phyloP scores from a whole-genome alignment of 306 rosid genomes.

The Acmispon strigosus region DNA sequence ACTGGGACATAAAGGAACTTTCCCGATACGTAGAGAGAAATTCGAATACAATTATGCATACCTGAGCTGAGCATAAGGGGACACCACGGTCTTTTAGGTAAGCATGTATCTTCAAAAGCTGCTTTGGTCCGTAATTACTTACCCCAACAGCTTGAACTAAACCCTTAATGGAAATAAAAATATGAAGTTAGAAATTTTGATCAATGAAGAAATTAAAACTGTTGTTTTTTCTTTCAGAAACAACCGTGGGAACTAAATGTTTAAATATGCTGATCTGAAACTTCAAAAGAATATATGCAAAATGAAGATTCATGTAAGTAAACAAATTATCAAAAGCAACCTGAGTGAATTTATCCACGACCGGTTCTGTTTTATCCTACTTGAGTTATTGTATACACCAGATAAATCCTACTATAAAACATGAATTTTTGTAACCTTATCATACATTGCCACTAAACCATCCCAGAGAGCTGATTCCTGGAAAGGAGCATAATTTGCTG shows the following conservation, averaged over 20 bases:
- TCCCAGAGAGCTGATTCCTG: conserved; percentile 93
- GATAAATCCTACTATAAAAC: conserved; percentile 11
- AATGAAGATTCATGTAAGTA: neutral
- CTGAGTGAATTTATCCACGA: neutral
- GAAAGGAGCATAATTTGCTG: conserved; percentile 88
- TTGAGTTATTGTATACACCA: neutral
- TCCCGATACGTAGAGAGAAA: neutral
- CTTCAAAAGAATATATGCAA: neutral
- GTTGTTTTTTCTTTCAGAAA: neutral
- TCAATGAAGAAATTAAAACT: neutral
- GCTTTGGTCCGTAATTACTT: conserved; percentile 94
- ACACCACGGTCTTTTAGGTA: conserved; percentile 79
- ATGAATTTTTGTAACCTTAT: conserved; percentile 58
- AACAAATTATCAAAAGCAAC: conserved; percentile 4
- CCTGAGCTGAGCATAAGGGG: conserved; percentile 92
- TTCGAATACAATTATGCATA: neutral
- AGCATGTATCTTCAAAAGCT: conserved; percentile 72
- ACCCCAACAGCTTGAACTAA: conserved; percentile 94
- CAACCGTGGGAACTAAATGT: neutral
- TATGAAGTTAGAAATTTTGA: conserved; percentile 9
- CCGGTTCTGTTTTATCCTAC: neutral
- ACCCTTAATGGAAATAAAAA: conserved; percentile 42
- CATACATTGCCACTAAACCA: conserved; percentile 96
- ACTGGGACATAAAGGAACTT: neutral
- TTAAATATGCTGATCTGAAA: neutral